Evolutionary conservation across 192 early-diverging fungal species (phyloP).

Genomic region (Spinellus fusiger): DNA sequence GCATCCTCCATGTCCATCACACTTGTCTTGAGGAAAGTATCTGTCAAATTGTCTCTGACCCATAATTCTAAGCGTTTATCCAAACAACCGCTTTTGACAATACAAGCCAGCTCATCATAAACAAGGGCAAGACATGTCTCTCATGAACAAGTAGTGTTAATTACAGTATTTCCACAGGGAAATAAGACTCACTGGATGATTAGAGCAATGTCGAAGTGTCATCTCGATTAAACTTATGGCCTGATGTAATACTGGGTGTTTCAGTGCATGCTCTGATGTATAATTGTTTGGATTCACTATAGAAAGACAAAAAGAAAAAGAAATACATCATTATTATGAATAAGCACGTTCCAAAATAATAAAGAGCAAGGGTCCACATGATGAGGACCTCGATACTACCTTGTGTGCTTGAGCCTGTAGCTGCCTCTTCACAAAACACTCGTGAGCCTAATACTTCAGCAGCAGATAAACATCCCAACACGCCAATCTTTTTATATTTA

Average conservation of each 20-base stretch:
- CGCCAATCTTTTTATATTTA: conserved; percentile 64
- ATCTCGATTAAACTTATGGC: conserved; percentile 54
- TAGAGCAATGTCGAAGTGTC: conserved; percentile 35
- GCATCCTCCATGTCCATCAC: conserved; percentile 33
- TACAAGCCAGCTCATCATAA: conserved; percentile 67
- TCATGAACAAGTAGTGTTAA: background rate
- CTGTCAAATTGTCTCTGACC: conserved; percentile 61
- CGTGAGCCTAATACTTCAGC: conserved; percentile 53
- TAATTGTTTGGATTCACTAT: background rate
- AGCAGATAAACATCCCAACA: conserved; percentile 63
- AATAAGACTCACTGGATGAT: conserved; percentile 34
- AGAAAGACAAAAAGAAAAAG: background rate
- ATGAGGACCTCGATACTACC: background rate
- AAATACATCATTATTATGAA: background rate
- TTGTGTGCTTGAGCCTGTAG: conserved; percentile 12
- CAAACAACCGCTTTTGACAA: conserved; percentile 46
- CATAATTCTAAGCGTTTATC: conserved; percentile 55
- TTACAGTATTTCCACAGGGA: background rate
- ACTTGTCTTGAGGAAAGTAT: conserved; percentile 54
- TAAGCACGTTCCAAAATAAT: background rate
- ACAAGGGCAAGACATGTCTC: conserved; percentile 65
- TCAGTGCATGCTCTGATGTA: background rate
- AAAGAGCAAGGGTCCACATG: background rate
- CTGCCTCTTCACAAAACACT: conserved; percentile 4
- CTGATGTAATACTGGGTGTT: conserved; percentile 40